Evolutionary conservation across 2,329 filamentous ascomycete species (phyloP), one percentile per base, ranked within the genome.

Genomic region (Thermothelomyces thermophilus): DNA sequence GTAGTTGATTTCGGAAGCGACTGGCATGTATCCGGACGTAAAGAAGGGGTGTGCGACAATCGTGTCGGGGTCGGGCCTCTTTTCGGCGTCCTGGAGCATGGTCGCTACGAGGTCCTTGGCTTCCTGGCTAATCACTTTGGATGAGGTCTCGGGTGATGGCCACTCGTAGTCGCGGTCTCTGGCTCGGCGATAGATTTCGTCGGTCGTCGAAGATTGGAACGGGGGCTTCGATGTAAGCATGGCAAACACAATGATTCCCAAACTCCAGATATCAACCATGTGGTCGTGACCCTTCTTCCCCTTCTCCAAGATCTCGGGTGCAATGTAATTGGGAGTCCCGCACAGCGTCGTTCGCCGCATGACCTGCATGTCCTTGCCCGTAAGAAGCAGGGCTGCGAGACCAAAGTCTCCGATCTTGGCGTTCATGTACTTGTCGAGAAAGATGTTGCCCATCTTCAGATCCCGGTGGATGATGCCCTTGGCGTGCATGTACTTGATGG

Each of bases 331-430:
- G 1, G 93, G 93, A 4, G 93, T 98, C 51, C 93, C 93, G 61
- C 93, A 98, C 52, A 98, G 81, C 6, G 93, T 98, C 22, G 89
- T 96, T 62, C 94, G 80, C 56, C 93, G 82, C 61, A 82, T 82
- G 53, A 80, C 89, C 67, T 83, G 84, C 78, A 88, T 87, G 63
- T 98, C 93, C 66, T 86, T 90, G 63, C 91, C 89, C 9, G 90
- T 94, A 39, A 97, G 83, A 50, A 97, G 75, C 60, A 98, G 75
- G 24, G 94, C 93, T 26, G 93, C 93, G 48, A 98, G 76, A 3
- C 93, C 93, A 70, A 98, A 98, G 67, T 98, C 93, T 39, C 93
- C 93, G 61, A 98, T 89, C 67, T 98, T 98, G 61, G 95, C 85
- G 63, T 98, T 95, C 91, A 98, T 96, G 58, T 90, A 77, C 47